Evolutionary conservation across 2,329 filamentous ascomycete species (phyloP).

Genomic region (Thielaviopsis punctulata): DNA sequence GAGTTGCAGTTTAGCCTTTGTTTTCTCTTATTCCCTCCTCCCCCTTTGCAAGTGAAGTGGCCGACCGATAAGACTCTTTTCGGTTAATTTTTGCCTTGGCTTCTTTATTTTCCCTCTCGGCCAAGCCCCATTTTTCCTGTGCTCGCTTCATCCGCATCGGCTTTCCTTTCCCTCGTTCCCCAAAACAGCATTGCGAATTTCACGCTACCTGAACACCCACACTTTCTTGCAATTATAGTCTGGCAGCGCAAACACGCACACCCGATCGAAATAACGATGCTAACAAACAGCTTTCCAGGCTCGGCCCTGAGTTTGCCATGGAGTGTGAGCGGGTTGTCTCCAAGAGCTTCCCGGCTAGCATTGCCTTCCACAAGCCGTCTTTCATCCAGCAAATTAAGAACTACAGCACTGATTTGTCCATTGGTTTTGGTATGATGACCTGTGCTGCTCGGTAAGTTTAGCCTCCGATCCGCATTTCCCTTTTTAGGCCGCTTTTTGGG

Average conservation of each 20-base stretch:
- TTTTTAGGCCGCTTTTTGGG: conserved; percentile 5
- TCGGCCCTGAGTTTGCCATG: conserved; percentile 39
- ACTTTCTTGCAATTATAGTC: neutral
- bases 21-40: neutral
- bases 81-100: neutral
- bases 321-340: conserved; percentile 44
- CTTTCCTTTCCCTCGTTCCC: neutral
- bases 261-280: too few relatives aligned
- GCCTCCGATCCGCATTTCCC: neutral
- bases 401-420: conserved; percentile 34
- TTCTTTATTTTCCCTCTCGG: neutral
- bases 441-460: conserved; percentile 37
- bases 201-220: neutral
- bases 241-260: too few relatives aligned
- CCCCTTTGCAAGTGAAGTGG: too few relatives aligned
- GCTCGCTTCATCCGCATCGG: neutral
- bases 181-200: neutral
- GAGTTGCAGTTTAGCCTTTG: neutral
- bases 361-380: conserved; percentile 45
- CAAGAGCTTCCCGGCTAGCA: conserved; percentile 43
- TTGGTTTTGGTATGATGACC: conserved; percentile 40
- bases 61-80: neutral
- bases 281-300: conserved; percentile 19
- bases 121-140: neutral
- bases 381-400: conserved; percentile 44